Base-by-base conservation (phyloP, 2,329 filamentous ascomycete species). In the Hymenoscyphus fructigenus region DNA sequence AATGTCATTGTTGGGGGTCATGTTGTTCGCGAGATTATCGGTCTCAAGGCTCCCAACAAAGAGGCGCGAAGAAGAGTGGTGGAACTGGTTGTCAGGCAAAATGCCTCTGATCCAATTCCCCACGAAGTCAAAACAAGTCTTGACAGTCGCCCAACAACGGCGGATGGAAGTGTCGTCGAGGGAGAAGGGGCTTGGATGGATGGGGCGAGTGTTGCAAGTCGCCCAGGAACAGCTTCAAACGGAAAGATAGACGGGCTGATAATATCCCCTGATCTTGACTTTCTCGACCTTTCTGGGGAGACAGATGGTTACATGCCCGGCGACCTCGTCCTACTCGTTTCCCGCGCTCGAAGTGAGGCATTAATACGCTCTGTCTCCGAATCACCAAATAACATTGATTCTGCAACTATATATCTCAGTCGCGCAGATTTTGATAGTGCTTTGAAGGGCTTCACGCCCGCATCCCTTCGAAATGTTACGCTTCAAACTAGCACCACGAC, bases 231-330 rank as follows among this genome's bases (percentile, higher is more conserved):
- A 3, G 75, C 74, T 57, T 79, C 78, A 41, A 73, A 76, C 15
- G 72, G 70, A 7, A 72, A 78, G 70, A 76, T 73, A 62, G 84
- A 85, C 61, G 90, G 89, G 0, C 95, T 96, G 72, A 78, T 89
- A 1, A 80, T 97, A 5, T 90, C 93, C 65, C 80, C 86, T 0
- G 85, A 90, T 59, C 85, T 99, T 10, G 95, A 99, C 76, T 91
- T 98, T 65, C 85, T 98, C 9, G 94, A 98, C 68, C 84, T 99
- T 63, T 93, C 96, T 20, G 93, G 95, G 1, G 90, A 94, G 71
- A 98, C 94, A 0, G 95, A 99, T 75, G 95, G 95, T 0, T 99
- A 98, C 75, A 97, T 98, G 93, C 94, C 95, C 0, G 95, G 93
- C 3, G 95, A 99, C 76, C 83, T 99, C 44, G 88, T 90, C 17